Conservation (phyloP, 1,284 basidiomycete genomes). For the Marasmius oreades region DNA sequence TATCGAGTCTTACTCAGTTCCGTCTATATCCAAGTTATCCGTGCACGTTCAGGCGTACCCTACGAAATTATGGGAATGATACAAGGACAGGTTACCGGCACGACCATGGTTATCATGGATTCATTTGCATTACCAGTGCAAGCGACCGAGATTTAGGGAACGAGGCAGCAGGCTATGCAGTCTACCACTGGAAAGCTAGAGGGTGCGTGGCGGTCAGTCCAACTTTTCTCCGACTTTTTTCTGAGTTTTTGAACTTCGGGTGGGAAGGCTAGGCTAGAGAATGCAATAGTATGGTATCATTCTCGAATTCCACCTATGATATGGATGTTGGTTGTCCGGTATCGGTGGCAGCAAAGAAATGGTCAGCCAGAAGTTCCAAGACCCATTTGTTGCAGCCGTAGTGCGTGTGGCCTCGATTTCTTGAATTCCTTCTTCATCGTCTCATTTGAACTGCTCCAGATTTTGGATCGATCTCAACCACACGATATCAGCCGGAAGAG, state of each 20-base stretch:
- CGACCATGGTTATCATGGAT: conserved; percentile 90
- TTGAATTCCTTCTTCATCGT: background rate
- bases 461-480: conserved; percentile 96
- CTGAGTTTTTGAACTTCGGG: conserved; percentile 38
- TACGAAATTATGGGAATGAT: conserved; percentile 99
- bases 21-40: conserved; percentile 71
- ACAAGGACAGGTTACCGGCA: conserved; percentile 93
- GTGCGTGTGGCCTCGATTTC: conserved; percentile 45
- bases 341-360: conserved; percentile 96
- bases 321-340: conserved; percentile 96
- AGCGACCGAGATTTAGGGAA: conserved; percentile 95
- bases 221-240: background rate
- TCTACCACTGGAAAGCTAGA: conserved; percentile 80
- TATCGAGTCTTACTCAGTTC: background rate
- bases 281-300: conserved; percentile 98
- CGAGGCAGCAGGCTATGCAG: conserved; percentile 96
- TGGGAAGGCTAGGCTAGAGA: conserved; percentile 80
- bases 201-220: conserved; percentile 41
- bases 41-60: conserved; percentile 94
- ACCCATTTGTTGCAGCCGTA: conserved; percentile 98
- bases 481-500: conserved; percentile 94
- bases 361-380: conserved; percentile 92
- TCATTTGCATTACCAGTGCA: conserved; percentile 96
- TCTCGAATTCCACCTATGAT: conserved; percentile 97
- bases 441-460: background rate